Percentiles rank a stretch among this genome's conserved stretches.
Conservation (phyloP, 2,329 filamentous ascomycete genomes). For the Botrytis elliptica region DNA sequence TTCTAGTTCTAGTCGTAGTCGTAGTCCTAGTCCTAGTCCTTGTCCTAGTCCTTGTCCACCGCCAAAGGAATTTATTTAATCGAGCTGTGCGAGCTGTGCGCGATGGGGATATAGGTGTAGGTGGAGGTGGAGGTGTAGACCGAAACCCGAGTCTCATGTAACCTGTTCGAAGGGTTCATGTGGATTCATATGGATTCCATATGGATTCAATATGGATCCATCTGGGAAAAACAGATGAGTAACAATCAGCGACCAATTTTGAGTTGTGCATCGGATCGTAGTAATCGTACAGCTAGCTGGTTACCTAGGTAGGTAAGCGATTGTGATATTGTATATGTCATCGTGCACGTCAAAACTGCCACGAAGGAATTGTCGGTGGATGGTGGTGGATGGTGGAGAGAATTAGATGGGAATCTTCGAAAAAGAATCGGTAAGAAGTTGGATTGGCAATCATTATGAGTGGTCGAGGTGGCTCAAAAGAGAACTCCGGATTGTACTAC, state of each 20-base stretch:
- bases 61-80: background rate
- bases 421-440: conserved; percentile 7
- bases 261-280: background rate
- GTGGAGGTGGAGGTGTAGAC: background rate
- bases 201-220: background rate
- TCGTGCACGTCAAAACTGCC: conserved; percentile 7
- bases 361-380: conserved; percentile 17
- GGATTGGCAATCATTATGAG: background rate
- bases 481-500: background rate
- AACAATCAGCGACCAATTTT: background rate
- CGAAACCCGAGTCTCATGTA: background rate
- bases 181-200: background rate
- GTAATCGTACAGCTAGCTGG: background rate
- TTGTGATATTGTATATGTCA: conserved; percentile 5
- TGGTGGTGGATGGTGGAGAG: background rate
- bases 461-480: background rate
- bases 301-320: background rate
- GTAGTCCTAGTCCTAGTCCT: background rate
- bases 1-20: background rate
- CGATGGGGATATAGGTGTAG: background rate
- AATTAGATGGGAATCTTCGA: background rate
- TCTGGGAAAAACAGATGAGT: background rate
- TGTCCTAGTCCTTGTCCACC: background rate
- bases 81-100: background rate
- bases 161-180: background rate